These are phyloP conservation scores for Holtermannia corniformis DNA, from an alignment of 768 basidiomycete genomes.

Conservation along the genomic window DNA sequence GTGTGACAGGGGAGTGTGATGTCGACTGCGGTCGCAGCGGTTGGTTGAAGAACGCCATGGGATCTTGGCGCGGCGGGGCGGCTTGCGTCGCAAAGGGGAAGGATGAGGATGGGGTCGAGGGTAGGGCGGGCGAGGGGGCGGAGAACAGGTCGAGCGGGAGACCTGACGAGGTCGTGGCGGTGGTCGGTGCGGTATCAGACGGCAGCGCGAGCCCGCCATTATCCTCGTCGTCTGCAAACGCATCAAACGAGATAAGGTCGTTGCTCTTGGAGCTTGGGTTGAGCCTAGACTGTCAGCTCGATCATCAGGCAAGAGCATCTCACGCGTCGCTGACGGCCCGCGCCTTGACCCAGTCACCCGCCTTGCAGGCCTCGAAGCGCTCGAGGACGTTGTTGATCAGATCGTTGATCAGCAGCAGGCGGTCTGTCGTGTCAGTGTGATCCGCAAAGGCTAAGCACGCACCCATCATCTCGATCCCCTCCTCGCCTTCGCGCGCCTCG, in stretches of 20 bases:
- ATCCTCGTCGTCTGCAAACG: constrained; percentile 41
- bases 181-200: constrained; percentile 9
- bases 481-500: constrained; percentile 54
- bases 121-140: constrained; percentile 15
- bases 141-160: constrained; percentile 40
- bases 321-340: constrained; percentile 43
- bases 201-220: constrained; percentile 31
- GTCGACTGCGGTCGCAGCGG: constrained; percentile 7
- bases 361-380: constrained; percentile 87
- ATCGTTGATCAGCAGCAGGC: constrained; percentile 91
- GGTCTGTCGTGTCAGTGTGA: constrained; percentile 50
- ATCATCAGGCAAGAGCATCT: constrained; percentile 38
- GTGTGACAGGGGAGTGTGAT: constrained; percentile 1
- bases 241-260: constrained; percentile 42
- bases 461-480: constrained; percentile 86
- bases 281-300: constrained; percentile 12
- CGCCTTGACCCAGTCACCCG: constrained; percentile 63
- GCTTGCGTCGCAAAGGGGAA: constrained; percentile 1
- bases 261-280: constrained; percentile 39
- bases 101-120: constrained; percentile 11
- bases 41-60: constrained; percentile 39
- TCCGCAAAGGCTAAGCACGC: constrained; percentile 21
- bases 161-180: constrained; percentile 26
- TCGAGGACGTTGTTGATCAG: constrained; percentile 86
- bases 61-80: constrained; percentile 22